These are phyloP conservation scores for Trichoderma sp. DNA, from an alignment of 2,329 filamentous ascomycete genomes.

Conservation along the genomic window DNA sequence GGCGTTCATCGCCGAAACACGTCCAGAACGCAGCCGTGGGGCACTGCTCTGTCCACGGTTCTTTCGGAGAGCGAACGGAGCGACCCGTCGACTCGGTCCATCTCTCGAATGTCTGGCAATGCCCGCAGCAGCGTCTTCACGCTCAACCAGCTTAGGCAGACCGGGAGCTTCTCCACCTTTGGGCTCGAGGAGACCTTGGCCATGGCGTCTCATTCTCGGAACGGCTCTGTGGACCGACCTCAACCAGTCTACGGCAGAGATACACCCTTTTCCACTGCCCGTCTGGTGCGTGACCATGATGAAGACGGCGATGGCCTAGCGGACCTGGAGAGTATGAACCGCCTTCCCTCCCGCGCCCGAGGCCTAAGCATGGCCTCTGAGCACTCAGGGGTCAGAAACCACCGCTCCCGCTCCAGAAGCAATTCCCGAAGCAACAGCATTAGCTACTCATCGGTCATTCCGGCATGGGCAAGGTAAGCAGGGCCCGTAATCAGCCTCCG, in stretches of 20 bases:
- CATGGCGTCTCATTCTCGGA: conserved; percentile 39
- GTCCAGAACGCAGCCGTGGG: conserved; percentile 52
- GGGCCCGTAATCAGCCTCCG: background rate
- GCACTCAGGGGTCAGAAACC: conserved; percentile 48
- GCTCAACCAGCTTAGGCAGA: conserved; percentile 51
- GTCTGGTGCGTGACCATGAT: conserved; percentile 55
- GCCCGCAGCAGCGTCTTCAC: conserved; percentile 49
- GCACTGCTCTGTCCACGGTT: conserved; percentile 61
- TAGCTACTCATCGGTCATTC: conserved; percentile 41
- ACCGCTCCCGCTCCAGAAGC: conserved; percentile 52
- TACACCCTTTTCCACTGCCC: conserved; percentile 35
- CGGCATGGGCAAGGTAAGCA: conserved; percentile 52
- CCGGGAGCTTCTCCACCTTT: conserved; percentile 55
- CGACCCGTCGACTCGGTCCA: conserved; percentile 47
- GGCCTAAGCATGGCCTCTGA: conserved; percentile 51
- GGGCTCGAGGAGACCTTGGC: conserved; percentile 40
- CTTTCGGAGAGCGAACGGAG: conserved; percentile 59
- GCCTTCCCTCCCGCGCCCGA: conserved; percentile 52
- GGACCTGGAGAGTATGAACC: conserved; percentile 53
- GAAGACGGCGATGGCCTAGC: conserved; percentile 63
- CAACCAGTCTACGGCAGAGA: conserved; percentile 41
- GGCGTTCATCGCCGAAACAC: conserved; percentile 11
- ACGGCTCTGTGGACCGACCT: conserved; percentile 50
- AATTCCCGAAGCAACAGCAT: conserved; percentile 50
- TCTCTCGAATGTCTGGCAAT: conserved; percentile 43